Conservation (phyloP, 2,329 filamentous ascomycete species). For the Trichoderma sp. region DNA sequence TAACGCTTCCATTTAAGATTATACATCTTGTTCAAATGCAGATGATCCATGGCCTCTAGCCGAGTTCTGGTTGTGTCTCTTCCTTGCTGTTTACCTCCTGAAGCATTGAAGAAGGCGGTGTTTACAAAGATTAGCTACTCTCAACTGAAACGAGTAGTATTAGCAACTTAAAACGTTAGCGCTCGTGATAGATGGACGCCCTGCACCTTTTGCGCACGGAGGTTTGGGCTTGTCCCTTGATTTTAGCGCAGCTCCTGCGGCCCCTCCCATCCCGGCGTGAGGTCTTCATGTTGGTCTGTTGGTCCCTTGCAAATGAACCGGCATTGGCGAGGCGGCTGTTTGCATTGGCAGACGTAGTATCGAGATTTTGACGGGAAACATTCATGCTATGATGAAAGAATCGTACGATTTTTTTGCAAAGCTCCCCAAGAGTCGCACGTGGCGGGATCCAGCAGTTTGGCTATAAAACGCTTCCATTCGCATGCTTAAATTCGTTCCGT, state of each 20-base stretch:
- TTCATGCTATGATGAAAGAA: slow-evolving; percentile 19
- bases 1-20: background rate
- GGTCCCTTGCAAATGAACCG: background rate
- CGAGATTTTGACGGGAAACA: slow-evolving; percentile 10
- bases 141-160: slow-evolving; percentile 12
- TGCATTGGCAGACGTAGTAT: slow-evolving; percentile 5
- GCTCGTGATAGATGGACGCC: slow-evolving; percentile 11
- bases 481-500: background rate
- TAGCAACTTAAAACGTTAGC: slow-evolving; percentile 5
- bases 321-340: slow-evolving; percentile 1
- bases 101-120: background rate
- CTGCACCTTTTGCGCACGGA: background rate
- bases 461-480: slow-evolving; percentile 6
- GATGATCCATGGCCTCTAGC: background rate
- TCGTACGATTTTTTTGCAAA: slow-evolving; percentile 16
- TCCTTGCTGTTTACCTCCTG: background rate
- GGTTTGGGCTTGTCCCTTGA: background rate
- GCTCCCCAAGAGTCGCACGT: background rate
- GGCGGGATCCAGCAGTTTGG: slow-evolving; percentile 7
- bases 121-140: background rate
- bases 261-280: slow-evolving; percentile 1
- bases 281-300: background rate
- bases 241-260: slow-evolving; percentile 2
- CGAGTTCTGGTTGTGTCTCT: background rate
- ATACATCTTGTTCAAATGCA: background rate